Evolutionary conservation across 352 stramenopile genomes (phyloP), one percentile per base, ranked within the genome.

Genomic region (Globisporangium apiculatum): DNA sequence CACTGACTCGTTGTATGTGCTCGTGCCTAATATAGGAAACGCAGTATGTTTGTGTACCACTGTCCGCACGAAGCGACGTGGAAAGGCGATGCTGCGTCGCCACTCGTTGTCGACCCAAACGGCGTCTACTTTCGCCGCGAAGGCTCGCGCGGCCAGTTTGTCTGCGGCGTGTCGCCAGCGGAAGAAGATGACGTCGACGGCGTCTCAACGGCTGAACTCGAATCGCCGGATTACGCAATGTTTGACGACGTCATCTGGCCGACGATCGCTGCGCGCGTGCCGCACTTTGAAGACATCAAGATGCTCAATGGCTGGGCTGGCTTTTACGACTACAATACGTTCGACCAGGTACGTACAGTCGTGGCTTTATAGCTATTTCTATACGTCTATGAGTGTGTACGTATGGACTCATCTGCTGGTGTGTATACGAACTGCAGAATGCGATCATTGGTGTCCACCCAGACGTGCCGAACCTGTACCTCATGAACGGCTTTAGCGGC

Each of bases 301-400:
- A 56, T 92, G 3, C n/a, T 89, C 31, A 86, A 74, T 46, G 65
- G 75, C 7, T 94, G 84, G 84, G 75, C 84, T 36, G 84, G 84
- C 7, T 94, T 83, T 66, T 94, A 94, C 66, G 84, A 94, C 58
- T 94, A 87, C 76, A 92, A 94, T 69, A 91, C 80, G 15, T 86
- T 92, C 36, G 84, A 94, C 65, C 84, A 87, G 72, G 76, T 86
- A 37, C 51, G 51, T 46, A 17, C 38, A 4, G 4, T 48, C 38
- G n/a, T 35, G 17, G 1, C 14, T 12, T 15, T 14, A 60, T 10
- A 60, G 24, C 18, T 38, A 41, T 5, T 7, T n/a, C 11, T 12
- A 18, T n/a, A 6, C 10, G 7, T 35, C 17, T 17, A 40, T 6
- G 11, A 24, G 7, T 12, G 5, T 54, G 11, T 31, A 31, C 3